Evolutionary conservation across 371 early-diverging fungal genomes (phyloP).

Genomic region (Rhizopus arrhizus): DNA sequence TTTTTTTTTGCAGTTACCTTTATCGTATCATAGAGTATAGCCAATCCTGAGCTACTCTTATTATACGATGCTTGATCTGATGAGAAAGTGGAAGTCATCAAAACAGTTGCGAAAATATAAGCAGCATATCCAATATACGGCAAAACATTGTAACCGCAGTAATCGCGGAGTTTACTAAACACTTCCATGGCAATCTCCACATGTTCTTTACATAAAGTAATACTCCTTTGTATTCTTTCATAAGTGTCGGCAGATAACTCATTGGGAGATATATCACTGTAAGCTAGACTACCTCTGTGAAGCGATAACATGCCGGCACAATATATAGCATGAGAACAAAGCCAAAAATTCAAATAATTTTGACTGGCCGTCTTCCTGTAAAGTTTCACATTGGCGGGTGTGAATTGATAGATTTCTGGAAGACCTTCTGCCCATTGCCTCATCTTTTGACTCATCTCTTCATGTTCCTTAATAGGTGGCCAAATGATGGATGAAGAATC

Average conservation of each 20-base stretch:
- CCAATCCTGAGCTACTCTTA: constrained; percentile 36
- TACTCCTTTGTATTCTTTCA: constrained; percentile 32
- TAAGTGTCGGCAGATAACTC: constrained; percentile 26
- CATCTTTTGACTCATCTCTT: constrained; percentile 42
- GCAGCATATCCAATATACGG: constrained; percentile 54
- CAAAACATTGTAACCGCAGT: constrained; percentile 42
- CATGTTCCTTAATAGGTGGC: constrained; percentile 57
- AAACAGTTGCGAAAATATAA: constrained; percentile 48
- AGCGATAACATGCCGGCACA: constrained; percentile 41
- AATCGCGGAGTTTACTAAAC: constrained; percentile 36
- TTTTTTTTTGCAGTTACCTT: constrained; percentile 10
- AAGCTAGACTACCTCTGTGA: constrained; percentile 50
- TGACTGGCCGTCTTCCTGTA: constrained; percentile 35
- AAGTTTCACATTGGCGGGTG: constrained; percentile 17
- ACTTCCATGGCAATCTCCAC: constrained; percentile 42
- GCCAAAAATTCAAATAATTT: constrained; percentile 42
- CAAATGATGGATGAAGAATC: constrained; percentile 34
- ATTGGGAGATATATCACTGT: constrained; percentile 30
- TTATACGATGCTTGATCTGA: constrained; percentile 35
- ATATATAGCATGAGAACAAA: constrained; percentile 46
- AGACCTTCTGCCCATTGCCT: constrained; percentile 35
- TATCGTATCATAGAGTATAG: constrained; percentile 32
- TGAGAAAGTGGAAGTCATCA: constrained; percentile 51
- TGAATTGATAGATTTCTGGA: constrained; percentile 37
- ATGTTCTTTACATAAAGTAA: constrained; percentile 33